Percentiles rank a stretch among this genome's conserved stretches.
phyloP scores from a whole-genome alignment of 176 grass and related monocot species.

The Carex littledalei region DNA sequence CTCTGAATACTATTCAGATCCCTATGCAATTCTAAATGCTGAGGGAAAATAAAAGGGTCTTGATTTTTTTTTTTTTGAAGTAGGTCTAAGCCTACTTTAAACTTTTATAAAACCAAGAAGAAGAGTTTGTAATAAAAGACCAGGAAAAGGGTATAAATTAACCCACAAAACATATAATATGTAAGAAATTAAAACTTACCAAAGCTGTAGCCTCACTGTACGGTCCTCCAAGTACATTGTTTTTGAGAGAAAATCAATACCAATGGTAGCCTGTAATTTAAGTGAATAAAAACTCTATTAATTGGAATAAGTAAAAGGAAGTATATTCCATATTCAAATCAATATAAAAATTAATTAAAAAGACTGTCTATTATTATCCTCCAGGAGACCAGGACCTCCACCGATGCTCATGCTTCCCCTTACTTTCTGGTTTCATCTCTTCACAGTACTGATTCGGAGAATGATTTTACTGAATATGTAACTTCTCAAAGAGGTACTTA shows the following conservation, averaged over 20 bases:
- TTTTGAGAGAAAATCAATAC: conserved; percentile 94
- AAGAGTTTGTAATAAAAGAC: too few relatives aligned
- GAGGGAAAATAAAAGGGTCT: not conserved
- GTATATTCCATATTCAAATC: not conserved
- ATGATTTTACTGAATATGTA: not conserved
- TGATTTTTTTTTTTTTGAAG: not conserved
- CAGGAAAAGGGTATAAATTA: not conserved
- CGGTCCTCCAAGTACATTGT: conserved; percentile 98
- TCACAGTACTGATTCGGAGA: not conserved
- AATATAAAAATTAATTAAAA: not conserved
- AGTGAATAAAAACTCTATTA: conserved; percentile 11
- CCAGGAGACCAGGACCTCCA: not conserved
- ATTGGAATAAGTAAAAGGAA: not conserved
- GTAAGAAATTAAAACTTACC: conserved; percentile 36
- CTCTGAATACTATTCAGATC: not conserved
- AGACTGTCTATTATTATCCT: not conserved
- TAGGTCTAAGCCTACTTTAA: too few relatives aligned
- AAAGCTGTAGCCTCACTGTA: conserved; percentile 93
- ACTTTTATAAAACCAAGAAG: too few relatives aligned
- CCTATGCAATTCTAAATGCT: not conserved
- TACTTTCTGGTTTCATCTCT: not conserved
- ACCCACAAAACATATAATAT: not conserved
- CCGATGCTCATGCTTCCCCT: not conserved
- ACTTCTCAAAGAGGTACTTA: not conserved
- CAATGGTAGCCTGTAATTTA: conserved; percentile 73